These are phyloP conservation scores for Podaxis pistillaris DNA, from an alignment of 768 basidiomycete species.

Conservation along the genomic window DNA sequence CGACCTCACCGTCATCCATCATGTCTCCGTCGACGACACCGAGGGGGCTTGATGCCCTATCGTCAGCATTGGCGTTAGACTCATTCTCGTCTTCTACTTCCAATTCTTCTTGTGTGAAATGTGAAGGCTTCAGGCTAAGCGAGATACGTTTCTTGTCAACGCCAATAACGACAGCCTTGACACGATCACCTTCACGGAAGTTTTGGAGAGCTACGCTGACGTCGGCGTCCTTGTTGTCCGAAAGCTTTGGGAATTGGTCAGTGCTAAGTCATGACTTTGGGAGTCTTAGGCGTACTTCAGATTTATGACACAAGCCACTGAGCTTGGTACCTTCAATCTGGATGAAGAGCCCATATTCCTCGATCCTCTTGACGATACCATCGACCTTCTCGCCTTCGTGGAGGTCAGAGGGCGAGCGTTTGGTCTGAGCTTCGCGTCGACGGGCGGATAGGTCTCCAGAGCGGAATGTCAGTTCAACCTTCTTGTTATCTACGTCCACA, in stretches of 20 bases:
- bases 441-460: slow-evolving; percentile 51
- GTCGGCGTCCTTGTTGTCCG: slow-evolving; percentile 84
- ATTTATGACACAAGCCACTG: slow-evolving; percentile 91
- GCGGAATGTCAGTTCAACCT: slow-evolving; percentile 90
- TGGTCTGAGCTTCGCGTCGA: slow-evolving; percentile 24
- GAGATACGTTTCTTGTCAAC: slow-evolving; percentile 79
- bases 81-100: slow-evolving; percentile 26
- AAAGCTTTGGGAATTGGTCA: slow-evolving; percentile 51
- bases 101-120: slow-evolving; percentile 71
- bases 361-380: slow-evolving; percentile 76
- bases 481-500: slow-evolving; percentile 65
- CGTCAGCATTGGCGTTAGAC: slow-evolving; percentile 27
- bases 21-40: slow-evolving; percentile 21
- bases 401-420: slow-evolving; percentile 50
- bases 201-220: slow-evolving; percentile 71
- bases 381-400: slow-evolving; percentile 78
- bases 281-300: slow-evolving; percentile 56
- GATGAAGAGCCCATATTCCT: slow-evolving; percentile 92
- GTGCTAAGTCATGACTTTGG: slow-evolving; percentile 6
- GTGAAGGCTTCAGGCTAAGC: slow-evolving; percentile 86
- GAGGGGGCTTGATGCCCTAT: slow-evolving; percentile 18
- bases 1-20: slow-evolving; percentile 20
- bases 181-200: slow-evolving; percentile 85
- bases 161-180: slow-evolving; percentile 73
- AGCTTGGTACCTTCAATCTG: slow-evolving; percentile 83